Conservation (phyloP, 768 basidiomycete species). For the Austroboletus festivus region DNA sequence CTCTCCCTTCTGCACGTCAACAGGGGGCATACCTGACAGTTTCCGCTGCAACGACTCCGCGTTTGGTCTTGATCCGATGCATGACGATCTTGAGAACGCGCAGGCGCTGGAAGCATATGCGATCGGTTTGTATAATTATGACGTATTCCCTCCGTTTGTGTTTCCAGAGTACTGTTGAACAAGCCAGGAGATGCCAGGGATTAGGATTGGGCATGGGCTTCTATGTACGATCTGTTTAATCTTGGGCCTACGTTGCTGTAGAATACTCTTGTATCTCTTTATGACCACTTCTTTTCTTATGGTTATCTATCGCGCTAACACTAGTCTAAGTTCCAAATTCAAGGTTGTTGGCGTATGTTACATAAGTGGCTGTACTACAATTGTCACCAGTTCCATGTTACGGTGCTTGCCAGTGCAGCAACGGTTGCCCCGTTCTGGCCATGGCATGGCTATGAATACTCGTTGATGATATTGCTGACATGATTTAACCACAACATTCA, state of each 20-base stretch:
- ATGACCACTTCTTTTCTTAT: neutral
- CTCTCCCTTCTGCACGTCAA: constrained; percentile 1
- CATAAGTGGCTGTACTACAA: too few species aligned
- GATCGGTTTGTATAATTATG: constrained; percentile 26
- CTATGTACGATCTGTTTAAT: neutral
- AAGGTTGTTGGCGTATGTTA: too few species aligned
- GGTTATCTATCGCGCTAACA: too few species aligned
- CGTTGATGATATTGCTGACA: too few species aligned
- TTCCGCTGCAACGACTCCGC: constrained; percentile 2
- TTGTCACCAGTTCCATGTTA: too few species aligned
- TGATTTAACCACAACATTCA: too few species aligned
- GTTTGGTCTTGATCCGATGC: constrained; percentile 3
- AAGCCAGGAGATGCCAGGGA: neutral
- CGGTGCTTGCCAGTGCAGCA: too few species aligned
- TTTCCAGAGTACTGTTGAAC: constrained; percentile 20
- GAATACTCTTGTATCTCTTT: neutral
- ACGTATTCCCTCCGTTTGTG: constrained; percentile 20
- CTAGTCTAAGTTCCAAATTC: too few species aligned
- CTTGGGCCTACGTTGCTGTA: neutral
- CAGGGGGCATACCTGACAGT: constrained; percentile 1
- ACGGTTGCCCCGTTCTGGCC: too few species aligned
- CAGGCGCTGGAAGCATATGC: constrained; percentile 31
- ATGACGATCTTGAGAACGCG: constrained; percentile 22
- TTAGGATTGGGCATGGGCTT: neutral
- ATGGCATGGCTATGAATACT: too few species aligned